Conservation (phyloP, 495 filamentous ascomycete genomes). For the Hyaloscypha hepaticicola region DNA sequence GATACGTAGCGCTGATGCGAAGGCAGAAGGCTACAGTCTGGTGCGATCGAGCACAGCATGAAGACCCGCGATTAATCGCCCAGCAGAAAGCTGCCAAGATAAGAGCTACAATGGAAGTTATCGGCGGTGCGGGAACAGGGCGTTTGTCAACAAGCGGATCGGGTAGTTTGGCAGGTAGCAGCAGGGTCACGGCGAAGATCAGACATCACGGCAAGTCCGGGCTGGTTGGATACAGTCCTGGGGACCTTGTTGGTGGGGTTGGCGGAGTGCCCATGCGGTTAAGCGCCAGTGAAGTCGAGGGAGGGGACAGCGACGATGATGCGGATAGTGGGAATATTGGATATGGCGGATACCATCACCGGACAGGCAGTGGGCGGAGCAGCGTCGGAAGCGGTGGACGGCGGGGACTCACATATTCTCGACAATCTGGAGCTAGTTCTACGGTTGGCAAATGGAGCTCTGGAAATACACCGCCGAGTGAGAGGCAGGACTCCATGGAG, state of each 20-base stretch:
- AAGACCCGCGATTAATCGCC: constrained; percentile 81
- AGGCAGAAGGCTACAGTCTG: constrained; percentile 98
- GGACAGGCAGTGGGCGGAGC: constrained; percentile 73
- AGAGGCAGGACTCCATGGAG: constrained; percentile 23
- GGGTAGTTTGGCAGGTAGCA: constrained; percentile 32
- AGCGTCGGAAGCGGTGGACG: constrained; percentile 65
- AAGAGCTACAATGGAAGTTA: constrained; percentile 78
- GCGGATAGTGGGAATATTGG: constrained; percentile 54
- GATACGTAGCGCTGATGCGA: constrained; percentile 91
- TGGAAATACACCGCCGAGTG: constrained; percentile 62
- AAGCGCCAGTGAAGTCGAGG: constrained; percentile 91
- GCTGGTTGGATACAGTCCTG: constrained; percentile 68
- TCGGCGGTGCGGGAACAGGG: constrained; percentile 42
- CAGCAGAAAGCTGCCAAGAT: constrained; percentile 80
- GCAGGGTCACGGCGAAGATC: constrained; percentile 72
- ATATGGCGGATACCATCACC: constrained; percentile 58
- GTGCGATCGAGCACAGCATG: constrained; percentile 92
- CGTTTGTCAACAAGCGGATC: constrained; percentile 27
- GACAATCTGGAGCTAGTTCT: constrained; percentile 34
- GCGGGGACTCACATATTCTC: constrained; percentile 36
- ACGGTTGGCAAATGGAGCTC: constrained; percentile 60
- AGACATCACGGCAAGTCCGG: constrained; percentile 74
- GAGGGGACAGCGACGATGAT: constrained; percentile 75
- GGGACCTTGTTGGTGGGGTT: constrained; percentile 66
- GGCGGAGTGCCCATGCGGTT: constrained; percentile 85